Conservation (phyloP, 306 rosid genomes). For the Clitoria ternatea region DNA sequence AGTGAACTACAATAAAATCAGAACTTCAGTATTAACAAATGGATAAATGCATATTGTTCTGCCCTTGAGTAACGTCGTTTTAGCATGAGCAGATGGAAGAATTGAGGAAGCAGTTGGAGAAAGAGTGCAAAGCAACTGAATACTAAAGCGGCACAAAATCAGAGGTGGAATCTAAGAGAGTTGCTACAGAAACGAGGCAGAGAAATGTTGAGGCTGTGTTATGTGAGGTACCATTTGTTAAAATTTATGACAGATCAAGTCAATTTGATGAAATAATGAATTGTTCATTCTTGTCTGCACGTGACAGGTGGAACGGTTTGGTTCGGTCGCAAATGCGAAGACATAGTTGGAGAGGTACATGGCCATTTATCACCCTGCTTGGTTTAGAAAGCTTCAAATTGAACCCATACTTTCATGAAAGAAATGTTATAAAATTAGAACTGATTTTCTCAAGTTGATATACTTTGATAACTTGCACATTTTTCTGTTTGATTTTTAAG, state of each 20-base stretch:
- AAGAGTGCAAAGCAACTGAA: slow-evolving; percentile 57
- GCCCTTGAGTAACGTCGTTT: background rate
- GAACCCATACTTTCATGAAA: background rate
- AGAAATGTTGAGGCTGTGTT: slow-evolving; percentile 59
- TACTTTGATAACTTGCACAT: background rate
- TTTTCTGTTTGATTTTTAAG: background rate
- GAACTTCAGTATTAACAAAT: background rate
- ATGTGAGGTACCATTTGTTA: slow-evolving; percentile 47
- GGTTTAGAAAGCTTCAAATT: slow-evolving; percentile 13
- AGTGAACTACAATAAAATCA: background rate
- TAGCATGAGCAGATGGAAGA: slow-evolving; percentile 47
- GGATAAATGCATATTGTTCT: background rate
- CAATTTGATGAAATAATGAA: background rate
- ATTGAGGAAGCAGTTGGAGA: slow-evolving; percentile 48
- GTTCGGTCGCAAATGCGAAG: slow-evolving; percentile 40
- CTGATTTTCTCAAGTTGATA: background rate
- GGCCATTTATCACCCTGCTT: background rate
- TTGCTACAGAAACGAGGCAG: slow-evolving; percentile 52
- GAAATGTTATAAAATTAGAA: background rate
- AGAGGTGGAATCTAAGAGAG: slow-evolving; percentile 65
- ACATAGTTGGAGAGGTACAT: slow-evolving; percentile 58
- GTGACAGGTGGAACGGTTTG: slow-evolving; percentile 55
- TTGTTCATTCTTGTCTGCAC: slow-evolving; percentile 23
- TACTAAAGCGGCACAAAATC: slow-evolving; percentile 37
- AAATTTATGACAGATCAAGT: background rate